Percentiles rank a stretch among this genome's conserved stretches.
These are phyloP conservation scores for Cronartium quercuum DNA, from an alignment of 1,284 basidiomycete species.

Conservation along the genomic window DNA sequence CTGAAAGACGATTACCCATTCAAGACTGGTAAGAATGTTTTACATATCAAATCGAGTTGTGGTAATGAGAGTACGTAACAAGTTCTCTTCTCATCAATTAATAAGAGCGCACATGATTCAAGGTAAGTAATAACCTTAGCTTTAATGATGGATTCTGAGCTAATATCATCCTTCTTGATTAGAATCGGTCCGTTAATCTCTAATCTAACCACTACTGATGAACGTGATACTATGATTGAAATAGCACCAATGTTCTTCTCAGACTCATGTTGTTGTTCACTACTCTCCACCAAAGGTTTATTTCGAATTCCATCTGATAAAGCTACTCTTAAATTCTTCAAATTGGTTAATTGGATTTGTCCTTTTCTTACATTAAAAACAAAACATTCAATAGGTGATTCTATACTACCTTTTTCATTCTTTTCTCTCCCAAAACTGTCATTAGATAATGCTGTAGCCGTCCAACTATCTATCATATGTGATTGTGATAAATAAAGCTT, in stretches of 20 bases:
- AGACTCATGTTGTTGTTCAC: background rate
- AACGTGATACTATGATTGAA: conserved; percentile 17
- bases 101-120: conserved; percentile 10
- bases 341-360: conserved; percentile 1
- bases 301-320: conserved; percentile 10
- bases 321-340: conserved; percentile 8
- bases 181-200: conserved; percentile 29
- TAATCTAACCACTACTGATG: background rate
- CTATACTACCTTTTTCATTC: background rate
- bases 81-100: conserved; percentile 24
- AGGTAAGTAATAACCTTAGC: conserved; percentile 14
- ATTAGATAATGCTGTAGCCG: background rate
- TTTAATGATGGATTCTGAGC: conserved; percentile 1
- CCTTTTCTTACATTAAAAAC: conserved; percentile 16
- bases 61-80: conserved; percentile 27
- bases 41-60: conserved; percentile 26
- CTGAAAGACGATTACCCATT: conserved; percentile 1
- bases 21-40: conserved; percentile 9
- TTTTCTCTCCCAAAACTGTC: conserved; percentile 14
- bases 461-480: conserved; percentile 38
- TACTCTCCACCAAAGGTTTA: conserved; percentile 1
- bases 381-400: conserved; percentile 18
- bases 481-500: conserved; percentile 11
- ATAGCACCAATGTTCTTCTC: background rate
- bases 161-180: conserved; percentile 8